Conservation (phyloP, 106 monocot species). For the Posidonia australis region DNA sequence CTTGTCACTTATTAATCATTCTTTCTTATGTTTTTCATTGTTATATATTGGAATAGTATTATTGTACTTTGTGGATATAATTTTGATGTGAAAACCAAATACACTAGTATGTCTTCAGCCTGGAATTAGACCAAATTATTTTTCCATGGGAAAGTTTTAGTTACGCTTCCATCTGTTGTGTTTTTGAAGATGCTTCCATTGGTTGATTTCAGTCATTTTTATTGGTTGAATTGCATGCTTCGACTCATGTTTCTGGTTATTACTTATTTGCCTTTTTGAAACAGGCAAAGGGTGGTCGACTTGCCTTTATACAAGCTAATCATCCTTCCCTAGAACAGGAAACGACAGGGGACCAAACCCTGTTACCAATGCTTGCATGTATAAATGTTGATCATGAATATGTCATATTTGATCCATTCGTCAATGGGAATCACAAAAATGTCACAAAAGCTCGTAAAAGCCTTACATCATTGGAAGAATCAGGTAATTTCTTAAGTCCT, state of each 20-base stretch:
- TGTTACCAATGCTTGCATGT: slow-evolving; percentile 35
- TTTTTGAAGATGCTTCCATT: neutral
- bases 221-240: neutral
- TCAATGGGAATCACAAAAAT: slow-evolving; percentile 15
- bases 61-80: too few relatives aligned
- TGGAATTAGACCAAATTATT: too few relatives aligned
- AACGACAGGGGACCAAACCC: slow-evolving; percentile 12
- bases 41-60: too few relatives aligned
- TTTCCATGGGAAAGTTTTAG: too few relatives aligned
- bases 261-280: neutral
- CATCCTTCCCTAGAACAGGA: slow-evolving; percentile 9
- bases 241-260: neutral
- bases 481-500: slow-evolving; percentile 28
- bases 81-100: too few relatives aligned
- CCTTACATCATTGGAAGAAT: slow-evolving; percentile 28
- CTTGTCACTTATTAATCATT: too few relatives aligned
- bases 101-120: too few relatives aligned
- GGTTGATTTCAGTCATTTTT: neutral
- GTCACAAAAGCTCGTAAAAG: slow-evolving; percentile 11
- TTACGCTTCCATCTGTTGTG: too few relatives aligned
- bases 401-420: slow-evolving; percentile 66
- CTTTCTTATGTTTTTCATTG: too few relatives aligned
- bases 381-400: slow-evolving; percentile 69
- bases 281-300: slow-evolving; percentile 65
- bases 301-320: slow-evolving; percentile 47